Percentiles rank a stretch among this genome's conserved stretches.
phyloP scores from a whole-genome alignment of 352 stramenopile species.

The Pythium volutum region DNA sequence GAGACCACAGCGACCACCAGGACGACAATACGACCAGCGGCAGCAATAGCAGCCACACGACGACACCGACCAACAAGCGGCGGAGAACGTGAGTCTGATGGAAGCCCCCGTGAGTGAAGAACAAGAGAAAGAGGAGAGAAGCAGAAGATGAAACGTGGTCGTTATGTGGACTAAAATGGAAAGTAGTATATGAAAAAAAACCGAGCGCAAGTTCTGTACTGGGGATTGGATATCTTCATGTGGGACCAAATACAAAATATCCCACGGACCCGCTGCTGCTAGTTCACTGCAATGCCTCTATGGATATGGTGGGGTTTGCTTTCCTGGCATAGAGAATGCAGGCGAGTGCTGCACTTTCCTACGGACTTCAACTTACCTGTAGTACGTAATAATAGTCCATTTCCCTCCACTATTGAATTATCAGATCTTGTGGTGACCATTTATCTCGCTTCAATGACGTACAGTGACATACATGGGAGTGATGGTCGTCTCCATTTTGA shows the following conservation, averaged over 20 bases:
- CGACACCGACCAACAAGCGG: constrained; percentile 26
- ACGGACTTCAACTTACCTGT: no score
- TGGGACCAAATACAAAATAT: no score
- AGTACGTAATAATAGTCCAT: no score
- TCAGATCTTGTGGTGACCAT: neutral
- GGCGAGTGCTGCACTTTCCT: no score
- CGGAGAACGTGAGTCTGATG: constrained; percentile 16
- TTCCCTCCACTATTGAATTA: neutral
- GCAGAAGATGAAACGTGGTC: neutral
- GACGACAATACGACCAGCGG: constrained; percentile 16
- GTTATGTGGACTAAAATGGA: neutral
- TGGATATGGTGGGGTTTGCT: no score
- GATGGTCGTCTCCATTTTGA: constrained; percentile 7
- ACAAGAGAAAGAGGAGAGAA: neutral
- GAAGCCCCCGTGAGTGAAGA: no score
- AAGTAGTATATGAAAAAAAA: no score
- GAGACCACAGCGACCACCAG: constrained; percentile 5
- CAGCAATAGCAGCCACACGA: constrained; percentile 24
- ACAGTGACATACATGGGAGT: constrained; percentile 9
- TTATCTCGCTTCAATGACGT: neutral
- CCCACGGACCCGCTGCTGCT: no score
- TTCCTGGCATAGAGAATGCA: no score
- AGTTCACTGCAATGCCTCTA: no score
- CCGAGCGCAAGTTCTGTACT: no score
- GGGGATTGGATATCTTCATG: no score